Evolutionary conservation across 306 rosid species (phyloP).

Genomic region (Trifolium fragiferum): DNA sequence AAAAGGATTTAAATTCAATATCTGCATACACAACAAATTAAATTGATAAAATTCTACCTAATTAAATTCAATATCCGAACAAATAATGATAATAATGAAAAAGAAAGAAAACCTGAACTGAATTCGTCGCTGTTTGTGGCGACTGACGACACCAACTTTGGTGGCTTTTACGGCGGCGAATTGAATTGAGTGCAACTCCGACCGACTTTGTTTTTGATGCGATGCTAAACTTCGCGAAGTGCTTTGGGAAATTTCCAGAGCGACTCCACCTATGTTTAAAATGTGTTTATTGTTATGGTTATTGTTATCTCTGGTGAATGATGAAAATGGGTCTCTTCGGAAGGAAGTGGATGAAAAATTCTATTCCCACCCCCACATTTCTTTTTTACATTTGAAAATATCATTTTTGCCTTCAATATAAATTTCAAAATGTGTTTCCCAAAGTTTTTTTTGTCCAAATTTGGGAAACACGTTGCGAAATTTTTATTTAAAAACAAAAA

Average conservation of each 20-base stretch:
- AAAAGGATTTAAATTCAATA: too few species aligned
- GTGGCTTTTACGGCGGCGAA: neutral
- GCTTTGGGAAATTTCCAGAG: neutral
- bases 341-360: too few species aligned
- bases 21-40: neutral
- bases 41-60: too few species aligned
- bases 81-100: neutral
- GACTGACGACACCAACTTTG: neutral
- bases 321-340: too few species aligned
- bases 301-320: too few species aligned
- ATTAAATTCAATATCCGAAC: neutral
- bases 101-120: neutral
- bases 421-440: too few species aligned
- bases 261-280: neutral
- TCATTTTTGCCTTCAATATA: too few species aligned
- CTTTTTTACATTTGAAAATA: too few species aligned
- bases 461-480: too few species aligned
- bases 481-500: too few species aligned
- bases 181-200: neutral
- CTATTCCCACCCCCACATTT: too few species aligned
- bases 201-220: neutral
- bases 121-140: neutral
- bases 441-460: too few species aligned
- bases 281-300: neutral
- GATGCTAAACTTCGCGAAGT: neutral